Conservation (phyloP, 1,139 yeast genomes). For the Yamadazyma sp. region DNA sequence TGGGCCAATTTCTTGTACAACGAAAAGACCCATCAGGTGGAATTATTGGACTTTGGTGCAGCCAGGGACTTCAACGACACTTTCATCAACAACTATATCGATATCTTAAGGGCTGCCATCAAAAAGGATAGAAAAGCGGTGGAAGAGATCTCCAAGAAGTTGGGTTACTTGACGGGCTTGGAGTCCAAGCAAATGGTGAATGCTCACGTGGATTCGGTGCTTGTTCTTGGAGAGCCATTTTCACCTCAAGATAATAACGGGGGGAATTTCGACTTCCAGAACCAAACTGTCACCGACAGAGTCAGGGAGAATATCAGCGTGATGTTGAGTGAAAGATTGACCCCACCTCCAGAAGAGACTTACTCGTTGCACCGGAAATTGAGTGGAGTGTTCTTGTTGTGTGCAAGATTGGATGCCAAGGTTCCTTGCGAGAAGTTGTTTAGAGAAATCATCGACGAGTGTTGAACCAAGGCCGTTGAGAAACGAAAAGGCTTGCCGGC, state of each 20-base stretch:
- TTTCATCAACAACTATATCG: constrained; percentile 70
- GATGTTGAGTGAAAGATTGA: constrained; percentile 86
- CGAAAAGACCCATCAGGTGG: constrained; percentile 62
- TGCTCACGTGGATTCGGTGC: constrained; percentile 88
- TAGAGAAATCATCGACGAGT: constrained; percentile 73
- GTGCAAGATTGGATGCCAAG: constrained; percentile 80
- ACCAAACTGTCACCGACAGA: constrained; percentile 91
- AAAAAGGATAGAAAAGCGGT: constrained; percentile 65
- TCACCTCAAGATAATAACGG: constrained; percentile 52
- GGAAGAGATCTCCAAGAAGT: constrained; percentile 61
- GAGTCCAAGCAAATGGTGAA: constrained; percentile 85
- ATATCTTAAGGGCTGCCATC: constrained; percentile 76
- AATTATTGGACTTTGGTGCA: constrained; percentile 93
- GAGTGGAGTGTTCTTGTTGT: constrained; percentile 88
- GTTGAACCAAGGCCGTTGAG: background rate
- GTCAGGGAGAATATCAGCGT: constrained; percentile 81
- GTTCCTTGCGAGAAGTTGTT: constrained; percentile 84
- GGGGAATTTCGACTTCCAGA: constrained; percentile 63
- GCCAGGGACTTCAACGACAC: constrained; percentile 70
- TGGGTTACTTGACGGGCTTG: constrained; percentile 90
- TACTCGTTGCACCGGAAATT: constrained; percentile 92
- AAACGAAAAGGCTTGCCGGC: background rate
- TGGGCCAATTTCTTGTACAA: constrained; percentile 97
- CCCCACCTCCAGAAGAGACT: constrained; percentile 99
- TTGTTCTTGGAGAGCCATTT: constrained; percentile 93